phyloP scores from a whole-genome alignment of 805 yeast genomes.

The Yamadazyma takamatsuzukensis region DNA sequence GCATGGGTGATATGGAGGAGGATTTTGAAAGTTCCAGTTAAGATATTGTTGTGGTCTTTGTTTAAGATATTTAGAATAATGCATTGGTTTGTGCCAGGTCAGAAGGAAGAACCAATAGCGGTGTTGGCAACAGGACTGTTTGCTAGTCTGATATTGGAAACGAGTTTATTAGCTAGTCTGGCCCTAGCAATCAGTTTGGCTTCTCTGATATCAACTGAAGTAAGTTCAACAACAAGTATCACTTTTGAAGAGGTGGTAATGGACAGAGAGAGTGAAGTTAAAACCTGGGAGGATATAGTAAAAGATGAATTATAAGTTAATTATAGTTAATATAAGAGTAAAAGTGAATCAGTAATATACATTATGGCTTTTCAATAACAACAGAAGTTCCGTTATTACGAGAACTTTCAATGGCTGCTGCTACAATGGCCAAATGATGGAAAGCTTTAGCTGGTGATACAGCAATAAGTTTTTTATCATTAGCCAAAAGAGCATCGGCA shows the following conservation, averaged over 20 bases:
- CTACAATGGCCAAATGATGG: constrained; percentile 90
- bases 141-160: neutral
- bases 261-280: constrained; percentile 2
- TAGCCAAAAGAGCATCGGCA: constrained; percentile 54
- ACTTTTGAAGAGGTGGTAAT: constrained; percentile 7
- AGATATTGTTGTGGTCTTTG: constrained; percentile 44
- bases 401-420: constrained; percentile 77
- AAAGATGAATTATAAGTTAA: constrained; percentile 11
- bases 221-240: neutral
- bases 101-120: no score
- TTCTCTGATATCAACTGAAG: no score
- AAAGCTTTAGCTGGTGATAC: constrained; percentile 76
- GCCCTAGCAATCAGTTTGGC: no score
- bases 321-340: no score
- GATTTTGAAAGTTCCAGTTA: constrained; percentile 42
- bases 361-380: constrained; percentile 34
- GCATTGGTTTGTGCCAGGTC: constrained; percentile 17
- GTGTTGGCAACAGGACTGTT: no score
- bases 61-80: constrained; percentile 31
- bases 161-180: neutral
- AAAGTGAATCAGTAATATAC: neutral
- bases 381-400: constrained; percentile 48
- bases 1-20: constrained; percentile 50
- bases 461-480: constrained; percentile 55
- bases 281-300: constrained; percentile 5